Base-by-base conservation (phyloP, 2,329 filamentous ascomycete species). In the Penicillium rolfsii region DNA sequence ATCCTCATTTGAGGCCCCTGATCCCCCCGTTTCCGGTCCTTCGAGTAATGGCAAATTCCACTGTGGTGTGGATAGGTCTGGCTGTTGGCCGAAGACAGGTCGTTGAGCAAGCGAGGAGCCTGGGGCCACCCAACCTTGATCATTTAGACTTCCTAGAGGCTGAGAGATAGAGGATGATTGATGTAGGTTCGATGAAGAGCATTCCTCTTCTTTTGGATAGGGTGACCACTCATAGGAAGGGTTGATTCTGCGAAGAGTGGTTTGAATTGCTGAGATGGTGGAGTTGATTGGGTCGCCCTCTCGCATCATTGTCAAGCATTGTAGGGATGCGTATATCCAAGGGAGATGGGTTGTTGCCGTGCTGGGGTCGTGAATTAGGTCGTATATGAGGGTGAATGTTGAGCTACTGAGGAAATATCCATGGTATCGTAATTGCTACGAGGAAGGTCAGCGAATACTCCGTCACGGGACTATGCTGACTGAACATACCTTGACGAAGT, bases 351-450 rank as follows among this genome's bases (percentile, higher is more conserved):
- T 69, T n/a, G 74, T 58, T 2, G 77, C 74, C 1, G 73, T 68
- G 49, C 70, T 67, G 22, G 74, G 70, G 12, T 78, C 75, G 35
- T 80, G 77, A 19, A 81, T 69, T 50, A 81, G 71, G 52, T 81
- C 78, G 49, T 80, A 80, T 8, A 79, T 75, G 3, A 81, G 59
- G 3, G 75, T 75, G 52, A 80, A 80, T 11, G 72, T 73, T 12
- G 78, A 77, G 33, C 78, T 80, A 36, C 77, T 73, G 9, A 81
- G 67, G 52, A 81, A 81, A 52, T 79, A 81, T 5, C 72, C 77
- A 28, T 81, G 78, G 28, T 81, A 81, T 38, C 78, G 79, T 4
- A 81, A 67, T 69, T 79, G 75, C 79, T 81, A 24, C 5, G 19
- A 11, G 1, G 4, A 1, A 26, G 3, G 16, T 66, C 40, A 63